Evolutionary conservation across 208 protist genomes (phyloP).

Genomic region (Wallacemonas sp.): DNA sequence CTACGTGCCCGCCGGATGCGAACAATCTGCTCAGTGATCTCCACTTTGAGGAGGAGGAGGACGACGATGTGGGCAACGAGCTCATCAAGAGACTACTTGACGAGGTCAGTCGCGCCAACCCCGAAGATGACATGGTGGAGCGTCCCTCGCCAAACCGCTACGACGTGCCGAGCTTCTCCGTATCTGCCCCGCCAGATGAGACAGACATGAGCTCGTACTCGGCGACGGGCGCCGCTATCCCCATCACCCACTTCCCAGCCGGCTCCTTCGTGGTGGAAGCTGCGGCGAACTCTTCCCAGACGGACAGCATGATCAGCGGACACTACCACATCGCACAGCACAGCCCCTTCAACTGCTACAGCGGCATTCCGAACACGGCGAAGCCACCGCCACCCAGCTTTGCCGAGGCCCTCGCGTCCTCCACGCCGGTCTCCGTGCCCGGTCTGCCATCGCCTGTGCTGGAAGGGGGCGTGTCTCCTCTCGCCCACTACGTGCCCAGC

Average conservation of each 20-base stretch:
- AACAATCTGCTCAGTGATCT: constrained; percentile 19
- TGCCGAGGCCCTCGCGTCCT: constrained; percentile 59
- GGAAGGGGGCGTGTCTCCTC: constrained; percentile 48
- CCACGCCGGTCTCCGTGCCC: constrained; percentile 32
- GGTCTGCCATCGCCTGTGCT: constrained; percentile 10
- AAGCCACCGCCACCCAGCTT: constrained; percentile 71
- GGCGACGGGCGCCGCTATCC: not conserved
- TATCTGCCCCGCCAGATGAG: constrained; percentile 11
- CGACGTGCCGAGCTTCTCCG: constrained; percentile 11
- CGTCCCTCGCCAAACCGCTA: not conserved
- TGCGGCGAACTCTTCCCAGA: not conserved
- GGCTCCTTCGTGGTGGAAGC: constrained; percentile 15
- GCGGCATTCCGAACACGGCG: constrained; percentile 23
- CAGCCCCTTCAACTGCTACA: constrained; percentile 44
- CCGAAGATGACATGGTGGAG: constrained; percentile 23
- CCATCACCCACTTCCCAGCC: not conserved
- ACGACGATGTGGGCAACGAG: constrained; percentile 28
- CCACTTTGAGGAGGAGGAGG: constrained; percentile 20
- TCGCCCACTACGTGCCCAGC: constrained; percentile 68
- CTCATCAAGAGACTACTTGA: constrained; percentile 50
- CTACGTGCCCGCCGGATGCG: constrained; percentile 4
- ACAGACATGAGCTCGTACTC: constrained; percentile 3
- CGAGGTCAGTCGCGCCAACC: constrained; percentile 37
- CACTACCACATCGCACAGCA: constrained; percentile 19
- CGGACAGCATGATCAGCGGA: not conserved